Percentiles rank a stretch among this genome's conserved stretches.
Conservation (phyloP, 257 asterid species). For the Galeopsis tetrahit region DNA sequence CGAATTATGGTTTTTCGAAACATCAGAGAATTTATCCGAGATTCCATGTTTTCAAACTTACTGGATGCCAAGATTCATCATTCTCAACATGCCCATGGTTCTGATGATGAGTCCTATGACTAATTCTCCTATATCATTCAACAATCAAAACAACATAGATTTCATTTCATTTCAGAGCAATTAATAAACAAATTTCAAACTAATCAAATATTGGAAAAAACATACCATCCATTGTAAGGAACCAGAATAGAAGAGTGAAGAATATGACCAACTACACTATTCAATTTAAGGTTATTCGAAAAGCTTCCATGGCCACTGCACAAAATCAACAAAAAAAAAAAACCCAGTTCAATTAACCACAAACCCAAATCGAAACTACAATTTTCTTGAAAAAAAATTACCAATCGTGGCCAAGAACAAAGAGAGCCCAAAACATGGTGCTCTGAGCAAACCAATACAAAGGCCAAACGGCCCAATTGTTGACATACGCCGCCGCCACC, state of each 20-base stretch:
- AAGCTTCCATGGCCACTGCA: slow-evolving; percentile 99
- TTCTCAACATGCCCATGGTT: slow-evolving; percentile 98
- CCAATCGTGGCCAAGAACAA: slow-evolving; percentile 99
- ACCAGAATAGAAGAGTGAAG: slow-evolving; percentile 96
- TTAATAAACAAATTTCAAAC: neutral
- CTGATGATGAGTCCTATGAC: slow-evolving; percentile 98
- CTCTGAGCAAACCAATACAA: slow-evolving; percentile 96
- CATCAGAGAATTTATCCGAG: neutral
- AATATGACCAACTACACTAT: slow-evolving; percentile 88
- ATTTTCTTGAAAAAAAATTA: slow-evolving; percentile 32
- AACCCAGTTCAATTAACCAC: neutral
- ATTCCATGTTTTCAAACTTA: slow-evolving; percentile 33
- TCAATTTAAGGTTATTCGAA: slow-evolving; percentile 70
- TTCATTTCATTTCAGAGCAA: neutral
- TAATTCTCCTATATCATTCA: slow-evolving; percentile 72
- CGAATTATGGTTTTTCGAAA: neutral
- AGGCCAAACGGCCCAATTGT: slow-evolving; percentile 93
- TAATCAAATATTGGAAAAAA: neutral
- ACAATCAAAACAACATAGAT: slow-evolving; percentile 3
- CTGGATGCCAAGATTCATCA: slow-evolving; percentile 96
- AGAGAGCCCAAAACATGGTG: slow-evolving; percentile 98
- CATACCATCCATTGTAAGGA: slow-evolving; percentile 98
- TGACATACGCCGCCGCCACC: slow-evolving; percentile 74
- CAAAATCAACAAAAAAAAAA: slow-evolving; percentile 11
- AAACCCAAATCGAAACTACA: neutral